Evolutionary conservation across 148 eudicot species (phyloP).

Genomic region (Camellia sinensis): DNA sequence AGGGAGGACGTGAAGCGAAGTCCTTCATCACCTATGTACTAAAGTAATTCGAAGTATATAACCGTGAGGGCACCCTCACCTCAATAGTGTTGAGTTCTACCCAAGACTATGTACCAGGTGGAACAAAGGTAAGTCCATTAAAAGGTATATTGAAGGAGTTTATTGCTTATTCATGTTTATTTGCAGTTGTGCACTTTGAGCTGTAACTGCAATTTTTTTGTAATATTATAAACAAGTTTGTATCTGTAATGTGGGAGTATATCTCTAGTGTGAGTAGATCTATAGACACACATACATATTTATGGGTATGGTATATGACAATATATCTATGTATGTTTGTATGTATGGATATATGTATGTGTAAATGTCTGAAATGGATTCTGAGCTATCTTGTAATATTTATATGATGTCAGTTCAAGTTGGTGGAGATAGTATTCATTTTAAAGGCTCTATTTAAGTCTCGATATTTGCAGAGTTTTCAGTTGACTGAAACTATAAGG

Average conservation of each 20-base stretch:
- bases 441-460: slow-evolving; percentile 3
- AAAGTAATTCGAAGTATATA: too few relatives aligned
- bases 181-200: neutral
- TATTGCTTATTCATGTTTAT: neutral
- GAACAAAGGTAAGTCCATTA: neutral
- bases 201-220: neutral
- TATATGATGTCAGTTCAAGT: neutral
- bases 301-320: neutral
- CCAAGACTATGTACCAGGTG: too few relatives aligned
- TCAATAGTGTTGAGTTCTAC: too few relatives aligned
- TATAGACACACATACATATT: neutral
- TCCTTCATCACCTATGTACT: too few relatives aligned
- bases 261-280: neutral
- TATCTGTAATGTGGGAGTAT: neutral
- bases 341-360: neutral
- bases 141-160: neutral
- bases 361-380: neutral
- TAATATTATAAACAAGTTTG: neutral
- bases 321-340: neutral
- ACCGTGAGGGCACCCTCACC: too few relatives aligned
- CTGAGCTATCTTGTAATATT: neutral
- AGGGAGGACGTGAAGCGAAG: too few relatives aligned
- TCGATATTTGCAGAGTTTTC: neutral
- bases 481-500: neutral
- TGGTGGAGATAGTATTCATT: neutral